Evolutionary conservation across 208 protist genomes (phyloP).

Genomic region (Acanthamoeba castellanii): DNA sequence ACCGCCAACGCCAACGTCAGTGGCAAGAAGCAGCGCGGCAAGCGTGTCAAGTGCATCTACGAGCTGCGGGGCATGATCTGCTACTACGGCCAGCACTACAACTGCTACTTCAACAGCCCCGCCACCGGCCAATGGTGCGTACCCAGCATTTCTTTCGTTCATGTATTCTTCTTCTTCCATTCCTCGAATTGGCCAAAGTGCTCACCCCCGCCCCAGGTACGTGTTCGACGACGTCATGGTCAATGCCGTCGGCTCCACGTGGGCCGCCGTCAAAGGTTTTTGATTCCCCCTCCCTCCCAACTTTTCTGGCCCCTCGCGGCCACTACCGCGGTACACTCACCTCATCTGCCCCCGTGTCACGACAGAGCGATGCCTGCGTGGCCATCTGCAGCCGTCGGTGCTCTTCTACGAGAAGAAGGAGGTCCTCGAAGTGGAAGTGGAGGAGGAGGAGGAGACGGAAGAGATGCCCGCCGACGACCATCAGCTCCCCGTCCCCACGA

Average conservation of each 20-base stretch:
- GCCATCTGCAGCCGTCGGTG: constrained; percentile 40
- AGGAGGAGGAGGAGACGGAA: too few relatives aligned
- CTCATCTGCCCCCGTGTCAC: too few relatives aligned
- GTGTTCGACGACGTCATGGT: constrained; percentile 56
- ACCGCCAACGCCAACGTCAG: not conserved
- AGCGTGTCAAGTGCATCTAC: constrained; percentile 15
- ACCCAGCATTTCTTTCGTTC: too few relatives aligned
- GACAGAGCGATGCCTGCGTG: not conserved
- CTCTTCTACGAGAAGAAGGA: constrained; percentile 62
- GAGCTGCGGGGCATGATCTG: constrained; percentile 44
- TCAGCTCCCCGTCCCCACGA: too few relatives aligned
- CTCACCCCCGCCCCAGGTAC: not conserved
- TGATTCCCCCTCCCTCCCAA: not conserved
- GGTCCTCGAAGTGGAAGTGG: not conserved
- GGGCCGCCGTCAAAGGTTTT: constrained; percentile 21
- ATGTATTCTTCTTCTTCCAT: not conserved
- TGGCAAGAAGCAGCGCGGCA: not conserved
- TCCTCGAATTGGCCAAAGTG: not conserved
- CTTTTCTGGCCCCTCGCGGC: not conserved
- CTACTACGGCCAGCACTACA: constrained; percentile 60
- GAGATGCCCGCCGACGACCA: too few relatives aligned
- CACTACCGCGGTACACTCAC: too few relatives aligned
- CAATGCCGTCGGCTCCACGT: not conserved
- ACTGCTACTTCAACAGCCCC: constrained; percentile 53
- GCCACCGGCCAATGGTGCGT: not conserved